These are phyloP conservation scores for Wickerhamiella cacticola DNA, from an alignment of 805 yeast species.

Conservation along the genomic window DNA sequence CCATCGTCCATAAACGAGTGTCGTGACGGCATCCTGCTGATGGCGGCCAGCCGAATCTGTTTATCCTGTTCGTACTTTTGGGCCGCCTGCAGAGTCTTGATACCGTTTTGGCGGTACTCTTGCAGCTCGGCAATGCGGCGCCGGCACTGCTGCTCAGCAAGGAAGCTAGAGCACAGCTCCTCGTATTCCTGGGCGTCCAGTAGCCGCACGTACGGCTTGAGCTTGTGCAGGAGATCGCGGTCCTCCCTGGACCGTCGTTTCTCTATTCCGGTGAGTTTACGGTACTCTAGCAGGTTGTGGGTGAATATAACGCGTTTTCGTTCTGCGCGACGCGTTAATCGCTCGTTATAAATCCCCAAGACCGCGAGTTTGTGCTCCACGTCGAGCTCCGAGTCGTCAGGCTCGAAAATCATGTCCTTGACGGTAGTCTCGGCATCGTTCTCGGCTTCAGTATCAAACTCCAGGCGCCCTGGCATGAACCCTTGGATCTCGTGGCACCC, in stretches of 20 bases:
- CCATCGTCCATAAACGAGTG: constrained; percentile 13
- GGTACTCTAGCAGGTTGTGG: constrained; percentile 71
- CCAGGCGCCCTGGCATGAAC: constrained; percentile 96
- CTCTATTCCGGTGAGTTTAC: constrained; percentile 68
- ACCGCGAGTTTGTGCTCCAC: constrained; percentile 81
- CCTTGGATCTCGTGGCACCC: constrained; percentile 95
- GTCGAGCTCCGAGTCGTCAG: constrained; percentile 80
- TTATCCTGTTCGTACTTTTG: constrained; percentile 80
- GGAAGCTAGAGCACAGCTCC: constrained; percentile 55
- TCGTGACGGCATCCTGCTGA: constrained; percentile 18
- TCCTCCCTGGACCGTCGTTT: constrained; percentile 83
- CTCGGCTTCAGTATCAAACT: constrained; percentile 91
- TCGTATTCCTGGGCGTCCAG: constrained; percentile 75
- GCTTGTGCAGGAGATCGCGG: constrained; percentile 60
- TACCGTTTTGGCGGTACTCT: constrained; percentile 85
- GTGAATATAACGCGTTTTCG: constrained; percentile 70
- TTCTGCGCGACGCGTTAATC: constrained; percentile 86
- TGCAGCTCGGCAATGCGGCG: constrained; percentile 79
- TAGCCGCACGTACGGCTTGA: constrained; percentile 71
- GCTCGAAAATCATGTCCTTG: constrained; percentile 91
- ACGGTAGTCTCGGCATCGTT: constrained; percentile 92
- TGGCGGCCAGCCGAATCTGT: constrained; percentile 47
- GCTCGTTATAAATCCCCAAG: constrained; percentile 76
- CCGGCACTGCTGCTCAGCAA: constrained; percentile 68
- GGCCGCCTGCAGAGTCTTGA: constrained; percentile 74